phyloP scores from a whole-genome alignment of 352 stramenopile genomes.

The Phytophthora sp. region DNA sequence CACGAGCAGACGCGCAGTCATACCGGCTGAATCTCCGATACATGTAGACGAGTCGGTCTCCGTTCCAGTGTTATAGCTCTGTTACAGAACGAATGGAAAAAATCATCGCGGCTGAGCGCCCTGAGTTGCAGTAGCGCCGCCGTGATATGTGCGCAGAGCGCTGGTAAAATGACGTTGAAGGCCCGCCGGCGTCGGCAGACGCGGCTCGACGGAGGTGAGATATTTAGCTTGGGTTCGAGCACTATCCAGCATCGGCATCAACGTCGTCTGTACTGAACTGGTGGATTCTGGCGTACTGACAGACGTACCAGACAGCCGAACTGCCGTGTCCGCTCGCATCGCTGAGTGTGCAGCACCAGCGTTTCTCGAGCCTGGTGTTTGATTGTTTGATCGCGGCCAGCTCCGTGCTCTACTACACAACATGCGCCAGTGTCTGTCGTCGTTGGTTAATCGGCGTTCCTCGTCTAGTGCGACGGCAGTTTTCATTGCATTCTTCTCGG shows the following conservation, averaged over 20 bases:
- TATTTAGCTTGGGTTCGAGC: conserved; percentile 11
- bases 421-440: conserved; percentile 28
- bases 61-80: conserved; percentile 1
- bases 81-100: conserved; percentile 7
- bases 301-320: neutral
- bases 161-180: conserved; percentile 16
- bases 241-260: conserved; percentile 19
- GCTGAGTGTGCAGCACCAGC: neutral
- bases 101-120: conserved; percentile 23
- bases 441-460: conserved; percentile 2
- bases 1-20: conserved; percentile 27
- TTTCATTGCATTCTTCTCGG: too few relatives aligned
- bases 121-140: conserved; percentile 20
- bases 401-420: conserved; percentile 1
- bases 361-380: conserved; percentile 21
- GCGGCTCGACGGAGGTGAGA: conserved; percentile 20
- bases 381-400: conserved; percentile 16
- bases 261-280: conserved; percentile 10
- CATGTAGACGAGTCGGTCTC: conserved; percentile 25
- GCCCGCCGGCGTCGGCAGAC: neutral
- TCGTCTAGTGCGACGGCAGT: neutral
- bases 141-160: conserved; percentile 20
- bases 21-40: conserved; percentile 31
- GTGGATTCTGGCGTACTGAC: conserved; percentile 30
- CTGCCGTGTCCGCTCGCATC: neutral